Base-by-base conservation (phyloP, 257 asterid species). In the Solanum phureja region DNA sequence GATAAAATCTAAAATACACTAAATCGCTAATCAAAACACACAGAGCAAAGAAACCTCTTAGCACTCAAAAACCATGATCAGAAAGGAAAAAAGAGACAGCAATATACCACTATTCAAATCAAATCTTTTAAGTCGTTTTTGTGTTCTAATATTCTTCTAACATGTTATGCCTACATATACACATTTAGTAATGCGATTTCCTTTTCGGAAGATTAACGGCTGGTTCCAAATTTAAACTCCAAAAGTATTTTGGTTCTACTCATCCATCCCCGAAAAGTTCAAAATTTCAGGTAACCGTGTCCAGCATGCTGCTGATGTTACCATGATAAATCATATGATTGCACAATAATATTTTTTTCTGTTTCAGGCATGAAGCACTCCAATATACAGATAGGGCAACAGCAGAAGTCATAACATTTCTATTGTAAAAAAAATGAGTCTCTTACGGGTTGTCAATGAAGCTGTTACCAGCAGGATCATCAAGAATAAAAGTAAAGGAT, bases 381-480 rank as follows among this genome's bases (percentile, higher is more conserved):
- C 85, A 79, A 24, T 16, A 79, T 44, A 27, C 49, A 77, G 12
- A 11, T 46, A 16, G 68, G 27, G 85, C 40, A 46, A 46, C 64
- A 29, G 10, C 18, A 81, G 24, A 46, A 46, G 34, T 33, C 83
- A 79, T 44, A 42, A 46, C 85, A 27, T 81, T 46, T 27, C 13
- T 44, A 24, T 14, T 44, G 23, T 44, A 87, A 69, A 49, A 64
- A 71, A 23, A 62, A 44, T n/a, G 87, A 68, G 89, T 83, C 79
- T 76, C 99, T 92, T 94, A 97, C 99, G 94, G 98, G 87, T 97
- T 97, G 92, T 97, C 99, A n/a, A 96, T 93, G 89, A 95, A 97
- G 93, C 99, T 96, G 93, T 97, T 97, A 87, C 99, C 99, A 66
- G 98, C 92, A 89, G 99, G 99, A 91, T 97, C 99, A 86, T 96